Evolutionary conservation across 345 rosid species (phyloP), one percentile per base, ranked within the genome.

Genomic region (Brassica carinata): DNA sequence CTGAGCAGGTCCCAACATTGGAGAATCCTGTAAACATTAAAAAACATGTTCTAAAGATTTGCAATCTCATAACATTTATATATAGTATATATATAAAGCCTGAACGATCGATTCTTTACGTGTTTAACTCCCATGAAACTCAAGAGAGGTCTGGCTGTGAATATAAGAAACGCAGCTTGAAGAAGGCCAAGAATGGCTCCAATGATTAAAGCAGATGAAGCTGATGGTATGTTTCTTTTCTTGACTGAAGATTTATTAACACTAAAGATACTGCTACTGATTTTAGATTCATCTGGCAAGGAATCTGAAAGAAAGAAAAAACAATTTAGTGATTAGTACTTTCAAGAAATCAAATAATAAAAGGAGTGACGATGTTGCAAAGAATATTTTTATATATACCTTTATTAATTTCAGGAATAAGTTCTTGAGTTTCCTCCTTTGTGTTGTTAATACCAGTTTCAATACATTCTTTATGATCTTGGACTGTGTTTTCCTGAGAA

Each of bases 151-250:
- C 85, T 89, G 38, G 95, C 97, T 7, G 81, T 85, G 11, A 92
- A 80, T 73, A 93, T 89, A 69, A 96, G 96, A 58, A 96, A 82
- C 75, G 88, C 59, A 69, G 97, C 85, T 88, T 93, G 97, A 57
- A 92, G 61, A 78, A 93, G 82, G 29, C 99, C 99, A 34, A 96
- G 99, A 85, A 92, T 69, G 81, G 87, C 86, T 65, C 98, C 99
- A 69, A 93, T 89, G 85, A 91, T 81, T 80, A 96, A 69, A 48
- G 98, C 98, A 34, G 97, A 89, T 31, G 99, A 96, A 80, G 98
- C 99, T 57, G 99, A 93, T 27, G 99, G 97, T 48, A 96, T 90
- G 62, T 86, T 84, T 77, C 90, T 86, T 85, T 85, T 89, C 77
- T 84, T 77, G n/a, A 64, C 61, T 71, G 82, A 86, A 34, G 77